These are phyloP conservation scores for Nitzschia sp. DNA, from an alignment of 108 stramenopile species.

Conservation along the genomic window DNA sequence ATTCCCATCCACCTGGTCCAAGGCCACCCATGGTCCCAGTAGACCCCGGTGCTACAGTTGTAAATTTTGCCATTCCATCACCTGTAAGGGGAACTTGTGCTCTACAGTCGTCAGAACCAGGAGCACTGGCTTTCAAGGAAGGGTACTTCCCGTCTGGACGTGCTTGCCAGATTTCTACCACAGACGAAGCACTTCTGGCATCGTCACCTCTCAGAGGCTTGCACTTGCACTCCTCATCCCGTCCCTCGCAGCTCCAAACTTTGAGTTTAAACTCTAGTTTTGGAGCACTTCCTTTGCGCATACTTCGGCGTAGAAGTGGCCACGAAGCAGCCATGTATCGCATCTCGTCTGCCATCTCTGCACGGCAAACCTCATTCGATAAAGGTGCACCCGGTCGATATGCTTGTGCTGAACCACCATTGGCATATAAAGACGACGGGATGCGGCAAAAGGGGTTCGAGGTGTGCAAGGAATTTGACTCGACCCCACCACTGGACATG, in stretches of 20 bases:
- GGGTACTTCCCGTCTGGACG: constrained; percentile 65
- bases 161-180: constrained; percentile 69
- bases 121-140: constrained; percentile 23
- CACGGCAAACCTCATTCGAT: constrained; percentile 25
- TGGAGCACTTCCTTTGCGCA: constrained; percentile 28
- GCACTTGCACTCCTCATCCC: constrained; percentile 29
- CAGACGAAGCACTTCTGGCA: neutral
- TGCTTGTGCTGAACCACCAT: constrained; percentile 64
- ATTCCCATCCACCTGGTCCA: constrained; percentile 45
- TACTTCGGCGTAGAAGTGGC: constrained; percentile 37
- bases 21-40: constrained; percentile 57
- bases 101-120: constrained; percentile 53
- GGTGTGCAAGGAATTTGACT: neutral
- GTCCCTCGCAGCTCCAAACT: constrained; percentile 8
- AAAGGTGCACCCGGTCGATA: constrained; percentile 61
- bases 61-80: constrained; percentile 24
- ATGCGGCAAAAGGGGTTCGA: neutral
- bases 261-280: constrained; percentile 30
- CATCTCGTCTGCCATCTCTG: neutral
- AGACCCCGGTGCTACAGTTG: constrained; percentile 63
- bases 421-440: constrained; percentile 16
- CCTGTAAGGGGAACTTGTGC: constrained; percentile 35
- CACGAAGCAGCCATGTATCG: constrained; percentile 45
- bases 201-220: neutral
- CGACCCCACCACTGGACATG: neutral